Base-by-base conservation (phyloP, 2,329 filamentous ascomycete species). In the Penicillium sp. region DNA sequence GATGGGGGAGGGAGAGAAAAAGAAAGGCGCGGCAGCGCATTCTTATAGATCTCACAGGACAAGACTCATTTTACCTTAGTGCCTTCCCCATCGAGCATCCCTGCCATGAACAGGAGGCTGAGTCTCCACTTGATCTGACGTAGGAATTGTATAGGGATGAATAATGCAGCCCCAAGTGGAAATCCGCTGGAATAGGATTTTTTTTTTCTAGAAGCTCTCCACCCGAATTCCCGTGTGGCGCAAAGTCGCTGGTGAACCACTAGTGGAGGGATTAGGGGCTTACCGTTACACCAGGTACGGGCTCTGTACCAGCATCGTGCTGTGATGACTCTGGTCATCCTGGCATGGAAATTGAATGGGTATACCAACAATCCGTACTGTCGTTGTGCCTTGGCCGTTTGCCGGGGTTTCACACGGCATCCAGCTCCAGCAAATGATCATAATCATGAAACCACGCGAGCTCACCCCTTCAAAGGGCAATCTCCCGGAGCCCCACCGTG, bases 61-160 rank as follows among this genome's bases (percentile, higher is more conserved):
- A 45, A 36, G 33, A 49, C 45, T 39, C 47, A 49, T 36, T 43
- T n/a, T 48, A 34, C 41, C 19, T 39, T 46, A 50, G 43, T 43
- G 47, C 45, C 35, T 26, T 26, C 43, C 25, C 36, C 36, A 51
- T 50, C 45, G 45, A 49, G 35, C 45, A 56, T 56, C 53, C 53
- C 49, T 56, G 51, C 53, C 49, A 47, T 54, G 53, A 56, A 56
- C 51, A 56, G 53, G 51, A 56, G 53, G 53, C 53, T 56, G 51
- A 56, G 53, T 32, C 45, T 48, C 53, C 53, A 56, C 53, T 36
- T 53, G 42, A 56, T 54, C 53, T 56, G 53, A 56, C 53, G 53
- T 56, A 56, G 50, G 45, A 48, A 51, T 49, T 34, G 52, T 47
- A 48, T 14, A 37, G 44, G 36, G 31, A 47, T 43, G 48, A 47